These are phyloP conservation scores for Cystobasidium onofrii DNA, from an alignment of 768 basidiomycete genomes.

Conservation along the genomic window DNA sequence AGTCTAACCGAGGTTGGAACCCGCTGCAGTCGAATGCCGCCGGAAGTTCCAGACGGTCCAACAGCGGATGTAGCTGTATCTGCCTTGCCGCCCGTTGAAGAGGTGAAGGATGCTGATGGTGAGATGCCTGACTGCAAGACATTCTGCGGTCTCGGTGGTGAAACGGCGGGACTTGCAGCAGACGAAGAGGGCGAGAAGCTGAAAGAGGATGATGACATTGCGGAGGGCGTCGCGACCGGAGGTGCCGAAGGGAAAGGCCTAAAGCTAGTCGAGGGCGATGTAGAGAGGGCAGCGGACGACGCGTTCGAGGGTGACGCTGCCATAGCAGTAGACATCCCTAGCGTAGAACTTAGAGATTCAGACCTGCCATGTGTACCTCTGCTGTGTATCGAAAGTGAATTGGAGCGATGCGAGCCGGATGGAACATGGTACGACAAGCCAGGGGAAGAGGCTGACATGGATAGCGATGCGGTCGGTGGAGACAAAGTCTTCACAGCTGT, in stretches of 20 bases:
- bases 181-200: slow-evolving; percentile 1
- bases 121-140: not conserved
- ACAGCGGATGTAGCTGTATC: not conserved
- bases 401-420: not conserved
- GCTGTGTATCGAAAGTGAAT: not conserved
- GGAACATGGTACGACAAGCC: not conserved
- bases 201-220: not conserved
- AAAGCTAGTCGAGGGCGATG: not conserved
- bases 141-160: not conserved
- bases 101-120: slow-evolving; percentile 3
- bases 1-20: slow-evolving; percentile 49
- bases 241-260: slow-evolving; percentile 11
- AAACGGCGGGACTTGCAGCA: not conserved
- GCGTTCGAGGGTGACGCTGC: not conserved
- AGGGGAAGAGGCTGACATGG: slow-evolving; percentile 18
- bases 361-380: slow-evolving; percentile 28
- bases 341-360: slow-evolving; percentile 3
- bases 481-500: not conserved
- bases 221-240: not conserved
- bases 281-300: not conserved
- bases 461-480: not conserved
- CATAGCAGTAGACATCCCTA: not conserved
- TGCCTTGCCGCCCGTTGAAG: not conserved
- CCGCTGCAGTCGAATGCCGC: slow-evolving; percentile 46
- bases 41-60: not conserved